Base-by-base conservation (phyloP, 225 moss, liverwort and hornwort species). In the Antitrichia curtipendula region DNA sequence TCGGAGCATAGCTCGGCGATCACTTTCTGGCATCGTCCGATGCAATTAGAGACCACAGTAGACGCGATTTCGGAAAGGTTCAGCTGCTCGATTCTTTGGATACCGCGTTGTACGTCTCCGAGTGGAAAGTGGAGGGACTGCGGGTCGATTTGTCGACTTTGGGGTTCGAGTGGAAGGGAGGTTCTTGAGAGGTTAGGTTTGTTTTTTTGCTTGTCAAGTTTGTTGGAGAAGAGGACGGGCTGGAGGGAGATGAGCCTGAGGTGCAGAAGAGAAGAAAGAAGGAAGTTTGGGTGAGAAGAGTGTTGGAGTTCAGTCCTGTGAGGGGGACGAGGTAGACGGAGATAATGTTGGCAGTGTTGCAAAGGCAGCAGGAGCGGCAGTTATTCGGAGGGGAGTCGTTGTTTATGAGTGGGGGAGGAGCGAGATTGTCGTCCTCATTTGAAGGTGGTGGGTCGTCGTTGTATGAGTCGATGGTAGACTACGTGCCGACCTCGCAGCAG, bases 281-380 rank as follows among this genome's bases (percentile, higher is more conserved):
- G 7, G n/a, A 29, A 50, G 41, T 62, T 61, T 28, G 78, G 83
- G 18, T 78, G 80, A 73, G 79, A 74, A 28, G 79, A 12, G 54
- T 19, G 77, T 50, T 31, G 52, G 29, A 73, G 78, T 21, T 59
- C 12, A 56, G 57, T 75, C 31, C 45, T 86, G 20, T 31, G 75
- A 65, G 87, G 80, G 73, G 84, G 49, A 40, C 72, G 80, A 83
- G 65, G n/a, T 45, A 56, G 90, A 15, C 80, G 3, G 87, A 28
- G 89, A 88, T 93, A 90, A 98, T 98, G 98, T 97, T 96, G 91
- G 97, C 95, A 89, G 97, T 98, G 93, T 90, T 95, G 94, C 89
- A 95, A 57, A 93, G 95, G 78, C 96, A 98, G 84, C 95, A 94
- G 88, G 92, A 94, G 88, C 93, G 91, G 78, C 95, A 90, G 81